Evolutionary conservation across 768 basidiomycete genomes (phyloP), one percentile per base, ranked within the genome.

Genomic region (Rubroboletus pulcherrimus): DNA sequence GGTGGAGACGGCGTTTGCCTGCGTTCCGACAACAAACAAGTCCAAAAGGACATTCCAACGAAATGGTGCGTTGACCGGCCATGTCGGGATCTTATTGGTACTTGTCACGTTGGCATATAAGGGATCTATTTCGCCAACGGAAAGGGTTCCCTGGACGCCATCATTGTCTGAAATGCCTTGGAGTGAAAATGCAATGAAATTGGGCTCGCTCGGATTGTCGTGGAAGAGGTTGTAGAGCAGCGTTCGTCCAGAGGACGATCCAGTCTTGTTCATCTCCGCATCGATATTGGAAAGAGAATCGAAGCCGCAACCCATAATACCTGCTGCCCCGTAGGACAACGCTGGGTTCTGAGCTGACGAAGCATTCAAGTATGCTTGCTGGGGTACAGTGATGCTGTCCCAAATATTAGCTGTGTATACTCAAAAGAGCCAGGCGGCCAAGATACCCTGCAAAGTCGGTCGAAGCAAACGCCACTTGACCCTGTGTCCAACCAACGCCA

Each of bases 11-110:
- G 77, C 65, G 30, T 79, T 68, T 19, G 79, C 76, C 33, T 75
- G 76, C 34, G 74, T 72, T 35, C 83, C 84, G 14, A 89, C 75
- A 51, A 89, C 78, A 56, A 91, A 69, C 17, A 84, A 84, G 53
- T 92, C 91, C 53, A 93, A 68, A 19, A 91, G 78, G 42, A 93
- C 75, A 54, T 80, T 89, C 91, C 91, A 93, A 24, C 89, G 79
- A 42, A 64, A 77, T 1, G 91, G 91, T 19, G 74, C 72, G 39
- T 70, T 72, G 48, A 75, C 74, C 2, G 91, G 91, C 81, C 85
- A 93, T 2, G 91, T 92, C 7, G 89, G 73, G 54, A 93, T 86
- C 37, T 78, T 73, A 8, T 77, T 73, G 38, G 73, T 81, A 47
- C 79, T 77, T n/a, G 76, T 75, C 34, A 93, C 81, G 5, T 76